Base-by-base conservation (phyloP, 345 rosid genomes). In the Citrus sp. region DNA sequence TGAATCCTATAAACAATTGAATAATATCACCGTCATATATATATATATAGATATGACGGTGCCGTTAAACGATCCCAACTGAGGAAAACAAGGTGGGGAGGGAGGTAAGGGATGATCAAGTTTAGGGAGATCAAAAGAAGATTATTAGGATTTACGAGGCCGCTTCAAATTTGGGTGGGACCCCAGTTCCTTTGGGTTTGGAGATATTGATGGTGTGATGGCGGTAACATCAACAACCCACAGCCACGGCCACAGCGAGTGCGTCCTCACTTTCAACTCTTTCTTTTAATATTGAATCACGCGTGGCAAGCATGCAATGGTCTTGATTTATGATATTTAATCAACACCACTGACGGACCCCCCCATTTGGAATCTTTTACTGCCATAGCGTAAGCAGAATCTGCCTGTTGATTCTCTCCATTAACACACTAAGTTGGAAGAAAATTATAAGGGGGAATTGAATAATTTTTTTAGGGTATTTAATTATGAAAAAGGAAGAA, bases 291-390 rank as follows among this genome's bases (percentile, higher is more conserved):
- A 12, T 7, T 54, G 24, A 71, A 67, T 59, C 54, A 60, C 70
- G 68, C 76, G 46, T 84, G 84, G 37, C 84, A 63, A 8, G 55
- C 87, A 79, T 81, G 82, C 84, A 81, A n/a, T 68, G 70, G 82
- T 8, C 40, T 54, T 66, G 75, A 54, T 35, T 32, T 34, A 16
- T 18, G 51, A 46, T 54, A 4, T 18, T 54, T 54, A 4, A 18
- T 54, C 14, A 42, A 3, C 67, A 42, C 77, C n/a, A 24, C 4
- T 28, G 2, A 27, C 1, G 69, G 69, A 40, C 30, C 4, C 34
- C 70, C 77, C 80, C 65, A 38, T 54, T 22, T 67, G 40, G 32
- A 81, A 81, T 80, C 78, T 80, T 84, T 70, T 78, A 61, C 55
- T 37, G 60, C 62, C 82, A 73, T 13, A 62, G 62, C 79, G 70